Evolutionary conservation across 257 asterid genomes (phyloP).

Genomic region (Leonotis leonurus): DNA sequence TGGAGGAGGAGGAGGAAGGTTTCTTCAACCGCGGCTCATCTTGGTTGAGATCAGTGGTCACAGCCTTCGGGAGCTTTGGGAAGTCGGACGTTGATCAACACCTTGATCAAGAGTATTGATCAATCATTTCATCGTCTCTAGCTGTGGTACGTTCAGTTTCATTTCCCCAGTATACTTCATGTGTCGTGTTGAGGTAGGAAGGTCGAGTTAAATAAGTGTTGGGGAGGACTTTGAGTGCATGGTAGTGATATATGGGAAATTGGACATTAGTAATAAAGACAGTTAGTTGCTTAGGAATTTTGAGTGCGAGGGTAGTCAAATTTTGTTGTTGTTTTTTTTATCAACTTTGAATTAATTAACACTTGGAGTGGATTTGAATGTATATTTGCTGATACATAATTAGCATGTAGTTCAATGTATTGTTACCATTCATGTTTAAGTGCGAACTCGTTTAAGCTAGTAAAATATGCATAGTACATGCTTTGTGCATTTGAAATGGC

Average conservation of each 20-base stretch:
- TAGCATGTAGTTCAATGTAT: neutral
- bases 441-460: neutral
- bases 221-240: neutral
- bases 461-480: neutral
- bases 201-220: neutral
- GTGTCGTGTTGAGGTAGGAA: neutral
- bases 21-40: conserved; percentile 48
- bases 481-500: neutral
- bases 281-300: neutral
- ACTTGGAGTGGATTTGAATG: neutral
- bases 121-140: too few species aligned
- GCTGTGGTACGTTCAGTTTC: neutral
- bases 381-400: neutral
- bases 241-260: neutral
- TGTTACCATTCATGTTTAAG: neutral
- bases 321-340: neutral
- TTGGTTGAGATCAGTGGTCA: conserved; percentile 47
- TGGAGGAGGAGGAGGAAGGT: conserved; percentile 30
- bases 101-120: conserved; percentile 34
- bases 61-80: conserved; percentile 38
- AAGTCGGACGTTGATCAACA: conserved; percentile 40
- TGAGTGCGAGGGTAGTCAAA: neutral
- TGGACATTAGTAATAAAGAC: neutral
- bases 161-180: neutral
- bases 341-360: too few species aligned